A percentile compares a stretch with the other conserved stretches of the same genome.
phyloP scores from a whole-genome alignment of 805 yeast genomes.

The Candida hungchunana region DNA sequence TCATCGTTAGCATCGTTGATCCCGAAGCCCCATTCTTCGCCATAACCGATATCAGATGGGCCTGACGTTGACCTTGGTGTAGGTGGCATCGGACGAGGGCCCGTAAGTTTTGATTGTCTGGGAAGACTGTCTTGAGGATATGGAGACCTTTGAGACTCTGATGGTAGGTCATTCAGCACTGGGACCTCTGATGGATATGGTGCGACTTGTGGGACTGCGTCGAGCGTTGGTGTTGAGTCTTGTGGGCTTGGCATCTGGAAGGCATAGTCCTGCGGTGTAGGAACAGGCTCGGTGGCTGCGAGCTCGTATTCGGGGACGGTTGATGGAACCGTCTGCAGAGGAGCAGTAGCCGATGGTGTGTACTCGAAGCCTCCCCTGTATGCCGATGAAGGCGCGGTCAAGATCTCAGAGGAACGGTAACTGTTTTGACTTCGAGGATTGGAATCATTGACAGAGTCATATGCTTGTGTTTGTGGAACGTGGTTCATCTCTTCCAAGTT shows the following conservation, averaged over 20 bases:
- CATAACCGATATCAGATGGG: constrained; percentile 3
- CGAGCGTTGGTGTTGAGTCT: background rate
- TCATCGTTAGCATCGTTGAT: constrained; percentile 6
- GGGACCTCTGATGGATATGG: constrained; percentile 19
- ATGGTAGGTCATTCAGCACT: no score
- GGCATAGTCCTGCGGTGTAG: constrained; percentile 5
- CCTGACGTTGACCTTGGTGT: constrained; percentile 10
- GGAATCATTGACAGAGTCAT: constrained; percentile 20
- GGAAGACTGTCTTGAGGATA: constrained; percentile 17
- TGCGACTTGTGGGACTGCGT: background rate
- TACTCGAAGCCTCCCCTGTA: constrained; percentile 21
- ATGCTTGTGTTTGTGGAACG: constrained; percentile 16
- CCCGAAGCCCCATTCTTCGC: constrained; percentile 7
- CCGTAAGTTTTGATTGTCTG: constrained; percentile 17
- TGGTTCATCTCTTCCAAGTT: constrained; percentile 15
- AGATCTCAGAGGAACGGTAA: constrained; percentile 12
- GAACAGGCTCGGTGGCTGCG: constrained; percentile 3
- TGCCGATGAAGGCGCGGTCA: constrained; percentile 19
- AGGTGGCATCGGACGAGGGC: constrained; percentile 28
- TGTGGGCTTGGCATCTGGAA: background rate
- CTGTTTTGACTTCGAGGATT: constrained; percentile 6
- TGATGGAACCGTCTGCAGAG: background rate
- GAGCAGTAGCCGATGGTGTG: constrained; percentile 3
- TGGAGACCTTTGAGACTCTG: constrained; percentile 17
- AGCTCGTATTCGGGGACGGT: background rate